Evolutionary conservation across 768 basidiomycete genomes (phyloP), one percentile per base, ranked within the genome.

Genomic region (Neoboletus brunneissimus): DNA sequence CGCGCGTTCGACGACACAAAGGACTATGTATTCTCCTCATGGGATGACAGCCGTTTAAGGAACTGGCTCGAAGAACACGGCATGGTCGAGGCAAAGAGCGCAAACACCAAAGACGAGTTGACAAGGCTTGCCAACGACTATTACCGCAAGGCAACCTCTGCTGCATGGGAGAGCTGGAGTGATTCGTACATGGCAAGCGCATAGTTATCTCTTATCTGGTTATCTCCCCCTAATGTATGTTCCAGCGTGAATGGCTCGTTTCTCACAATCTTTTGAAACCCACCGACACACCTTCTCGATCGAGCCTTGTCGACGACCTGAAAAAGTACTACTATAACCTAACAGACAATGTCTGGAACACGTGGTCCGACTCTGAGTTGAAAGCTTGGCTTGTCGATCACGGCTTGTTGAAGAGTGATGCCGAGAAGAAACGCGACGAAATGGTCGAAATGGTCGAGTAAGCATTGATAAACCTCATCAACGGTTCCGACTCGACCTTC

Each of bases 1-100:
- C 74, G 76, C 23, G 74, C 73, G 27, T 68, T 92, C 22, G 88
- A 94, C 58, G 83, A 89, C 56, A 71, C 85, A 31, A 91, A 86
- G 68, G 94, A 98, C 69, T 95, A 94, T 63, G 74, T 94, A 18
- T 96, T 89, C 71, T 92, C 89, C 0, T 83, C 88, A 0, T 97
- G 96, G 96, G 86, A 89, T 54, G 91, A 95, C 61, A 87, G 79
- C 64, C 79, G 79, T 60, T 72, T 98, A 46, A 78, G 87, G 48
- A 72, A 66, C 0, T 97, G 87, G 74, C 82, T 95, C 44, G 84
- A 88, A 65, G 78, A 87, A 38, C 85, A 90, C 64, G 88, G 88
- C 25, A 75, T 91, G 38, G 64, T 91, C 57, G 81, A 89, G 64
- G 80, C 87, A 4, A 85, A 81, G 57, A 71, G 74, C 18, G 75